A percentile compares a stretch with the other conserved stretches of the same genome.
These are phyloP conservation scores for Ormosia emarginata DNA, from an alignment of 306 rosid genomes.

Conservation along the genomic window DNA sequence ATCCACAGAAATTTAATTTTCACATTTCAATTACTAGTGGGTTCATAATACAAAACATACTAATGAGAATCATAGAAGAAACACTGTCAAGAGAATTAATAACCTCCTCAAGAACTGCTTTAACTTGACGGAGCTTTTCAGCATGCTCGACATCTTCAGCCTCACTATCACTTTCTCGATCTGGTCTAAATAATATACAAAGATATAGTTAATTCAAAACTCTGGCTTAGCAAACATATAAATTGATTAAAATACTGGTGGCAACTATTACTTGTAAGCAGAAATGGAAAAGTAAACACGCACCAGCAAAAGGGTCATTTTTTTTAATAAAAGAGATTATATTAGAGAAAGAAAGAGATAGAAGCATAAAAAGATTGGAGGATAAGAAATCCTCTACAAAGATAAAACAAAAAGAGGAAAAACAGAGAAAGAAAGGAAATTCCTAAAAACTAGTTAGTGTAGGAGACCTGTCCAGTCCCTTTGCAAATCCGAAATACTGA, in stretches of 20 bases:
- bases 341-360: background rate
- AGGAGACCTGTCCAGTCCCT: no score
- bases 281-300: background rate
- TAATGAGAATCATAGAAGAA: constrained; percentile 21
- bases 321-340: no score
- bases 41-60: constrained; percentile 15
- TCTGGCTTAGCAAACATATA: constrained; percentile 13
- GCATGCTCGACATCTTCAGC: constrained; percentile 96
- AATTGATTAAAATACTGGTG: background rate
- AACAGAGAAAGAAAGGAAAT: no score
- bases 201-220: constrained; percentile 16
- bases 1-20: background rate
- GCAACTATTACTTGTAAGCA: constrained; percentile 1
- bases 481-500: no score
- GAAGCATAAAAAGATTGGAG: no score
- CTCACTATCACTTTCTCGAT: constrained; percentile 84
- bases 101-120: constrained; percentile 99
- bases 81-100: constrained; percentile 7
- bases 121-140: constrained; percentile 98
- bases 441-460: no score
- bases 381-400: no score
- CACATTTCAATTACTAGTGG: background rate
- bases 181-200: constrained; percentile 60
- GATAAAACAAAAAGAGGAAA: no score
- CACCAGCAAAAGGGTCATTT: background rate